Evolutionary conservation across 2,329 filamentous ascomycete species (phyloP), one percentile per base, ranked within the genome.

Genomic region (Arachnomyces sp.): DNA sequence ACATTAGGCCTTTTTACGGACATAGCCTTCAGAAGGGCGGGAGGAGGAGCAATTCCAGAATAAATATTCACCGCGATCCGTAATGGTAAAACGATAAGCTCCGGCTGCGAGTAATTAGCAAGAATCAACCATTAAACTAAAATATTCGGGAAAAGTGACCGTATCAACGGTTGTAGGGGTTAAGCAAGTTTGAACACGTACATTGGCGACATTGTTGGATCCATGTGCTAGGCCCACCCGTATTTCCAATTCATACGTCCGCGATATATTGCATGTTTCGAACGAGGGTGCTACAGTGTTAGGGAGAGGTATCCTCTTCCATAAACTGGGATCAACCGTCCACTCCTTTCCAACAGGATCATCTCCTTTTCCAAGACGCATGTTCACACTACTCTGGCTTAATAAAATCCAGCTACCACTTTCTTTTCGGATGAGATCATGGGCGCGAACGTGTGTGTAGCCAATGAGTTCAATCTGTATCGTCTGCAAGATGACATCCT

Each of bases 261-360:
- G 78, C 38, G 77, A 75, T 36, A 96, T 75, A 60, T 96, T 96
- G 65, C 92, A 98, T 1, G 88, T 86, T 36, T 79, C 72, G 57
- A 98, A 98, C 0, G 80, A 82, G 0, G 92, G 92, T 7, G 87
- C 82, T 8, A 98, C 79, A 0, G 86, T 90, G 58, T 86, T 92
- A 2, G 90, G 92, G 4, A 96, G 69, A 1, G 79, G 70, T 36
- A 77, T 71, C 31, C 71, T 70, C 46, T 77, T 77, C 92, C 92
- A 98, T 31, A 90, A 58, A 2, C 71, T 72, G 35, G 78, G 68
- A 41, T 88, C 82, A 16, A 93, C 59, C n/a, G 75, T 71, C 42
- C 81, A 69, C 53, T 94, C 85, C 8, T 77, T 76, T 34, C 79
- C 78, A 5, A 78, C 68, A 3, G 80, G 65, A 53, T 69, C 82